Conservation (phyloP, 192 early-diverging fungal species). For the Glomus cerebriforme region DNA sequence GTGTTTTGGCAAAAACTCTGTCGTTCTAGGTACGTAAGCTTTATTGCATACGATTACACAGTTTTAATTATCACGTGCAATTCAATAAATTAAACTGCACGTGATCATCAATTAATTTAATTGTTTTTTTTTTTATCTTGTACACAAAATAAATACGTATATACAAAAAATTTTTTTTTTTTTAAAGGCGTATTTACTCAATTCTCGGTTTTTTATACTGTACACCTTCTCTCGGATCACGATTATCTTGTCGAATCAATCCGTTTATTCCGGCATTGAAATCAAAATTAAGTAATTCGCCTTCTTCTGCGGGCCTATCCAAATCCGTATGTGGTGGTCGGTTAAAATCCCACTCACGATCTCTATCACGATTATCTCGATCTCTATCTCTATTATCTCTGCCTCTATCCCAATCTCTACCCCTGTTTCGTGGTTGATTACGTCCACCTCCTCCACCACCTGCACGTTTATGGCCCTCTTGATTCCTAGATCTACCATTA, state of each 20-base stretch:
- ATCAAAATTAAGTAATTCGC: conserved; percentile 11
- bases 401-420: not conserved
- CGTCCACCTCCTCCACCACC: not conserved
- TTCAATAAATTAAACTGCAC: not conserved
- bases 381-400: not conserved
- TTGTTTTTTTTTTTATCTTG: not conserved
- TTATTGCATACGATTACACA: not conserved
- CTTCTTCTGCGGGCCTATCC: conserved; percentile 6
- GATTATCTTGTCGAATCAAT: not conserved
- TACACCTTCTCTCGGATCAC: not conserved
- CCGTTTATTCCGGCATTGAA: not conserved
- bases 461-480: not conserved
- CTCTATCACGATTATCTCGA: not conserved
- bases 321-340: conserved; percentile 22
- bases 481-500: not conserved
- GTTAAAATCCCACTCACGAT: not conserved
- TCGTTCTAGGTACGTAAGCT: no score
- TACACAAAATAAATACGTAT: no score
- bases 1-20: no score
- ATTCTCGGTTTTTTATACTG: not conserved
- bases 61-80: not conserved
- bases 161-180: no score
- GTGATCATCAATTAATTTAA: not conserved
- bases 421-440: not conserved
- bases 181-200: not conserved